Evolutionary conservation across 192 early-diverging fungal species (phyloP).

Genomic region (Coemansia sp.): DNA sequence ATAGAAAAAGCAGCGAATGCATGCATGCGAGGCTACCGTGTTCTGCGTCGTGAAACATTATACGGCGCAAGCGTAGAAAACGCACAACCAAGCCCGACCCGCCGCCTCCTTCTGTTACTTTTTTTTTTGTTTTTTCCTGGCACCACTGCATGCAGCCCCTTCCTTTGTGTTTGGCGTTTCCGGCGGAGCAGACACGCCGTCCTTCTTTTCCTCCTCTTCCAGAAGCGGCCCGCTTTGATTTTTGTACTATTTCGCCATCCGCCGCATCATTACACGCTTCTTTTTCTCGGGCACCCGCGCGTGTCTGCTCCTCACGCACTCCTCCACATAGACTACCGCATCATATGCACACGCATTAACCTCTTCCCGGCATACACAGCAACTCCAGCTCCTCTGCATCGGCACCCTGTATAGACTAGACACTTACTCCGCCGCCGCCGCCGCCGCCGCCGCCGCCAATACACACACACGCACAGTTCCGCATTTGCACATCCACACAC

Average conservation of each 20-base stretch:
- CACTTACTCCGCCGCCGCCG: not conserved
- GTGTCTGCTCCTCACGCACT: slow-evolving; percentile 4
- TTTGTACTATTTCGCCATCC: slow-evolving; percentile 4
- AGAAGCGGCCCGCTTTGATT: not conserved
- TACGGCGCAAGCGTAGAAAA: no score
- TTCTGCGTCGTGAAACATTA: slow-evolving; percentile 1
- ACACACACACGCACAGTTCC: not conserved
- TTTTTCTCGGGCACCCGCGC: not conserved
- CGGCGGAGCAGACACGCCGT: not conserved
- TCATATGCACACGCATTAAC: not conserved
- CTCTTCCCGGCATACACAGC: not conserved
- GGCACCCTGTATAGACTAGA: not conserved
- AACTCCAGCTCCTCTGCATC: not conserved
- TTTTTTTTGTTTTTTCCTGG: not conserved
- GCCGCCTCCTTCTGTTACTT: not conserved
- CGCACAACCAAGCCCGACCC: no score
- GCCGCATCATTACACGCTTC: not conserved
- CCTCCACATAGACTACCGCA: not conserved
- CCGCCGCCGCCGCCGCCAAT: no score
- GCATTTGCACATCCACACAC: not conserved
- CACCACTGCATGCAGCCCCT: not conserved
- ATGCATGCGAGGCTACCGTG: no score
- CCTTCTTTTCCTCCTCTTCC: slow-evolving; percentile 4
- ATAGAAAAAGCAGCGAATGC: no score
- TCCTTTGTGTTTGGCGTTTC: not conserved